Evolutionary conservation across 2,329 filamentous ascomycete species (phyloP).

Genomic region (Curvularia hawaiiensis): DNA sequence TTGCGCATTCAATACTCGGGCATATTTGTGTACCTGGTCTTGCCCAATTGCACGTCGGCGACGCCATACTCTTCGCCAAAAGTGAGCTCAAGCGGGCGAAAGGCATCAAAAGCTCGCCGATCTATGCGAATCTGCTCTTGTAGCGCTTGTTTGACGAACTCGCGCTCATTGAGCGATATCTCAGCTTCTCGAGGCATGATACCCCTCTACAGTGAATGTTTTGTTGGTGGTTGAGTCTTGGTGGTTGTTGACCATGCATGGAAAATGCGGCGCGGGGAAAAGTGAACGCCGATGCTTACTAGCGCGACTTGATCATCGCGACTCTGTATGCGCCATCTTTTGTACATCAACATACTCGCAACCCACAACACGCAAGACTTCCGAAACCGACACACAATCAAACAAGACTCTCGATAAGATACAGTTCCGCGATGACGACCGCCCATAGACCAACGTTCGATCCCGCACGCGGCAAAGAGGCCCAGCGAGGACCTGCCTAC

Average conservation of each 20-base stretch:
- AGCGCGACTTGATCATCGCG: slow-evolving; percentile 20
- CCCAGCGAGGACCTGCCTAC: slow-evolving; percentile 89
- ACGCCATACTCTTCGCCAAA: slow-evolving; percentile 94
- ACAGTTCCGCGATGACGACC: slow-evolving; percentile 50
- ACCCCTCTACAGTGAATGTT: slow-evolving; percentile 4
- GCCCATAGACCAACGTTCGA: slow-evolving; percentile 92
- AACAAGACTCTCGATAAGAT: not conserved
- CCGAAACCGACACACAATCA: slow-evolving; percentile 27
- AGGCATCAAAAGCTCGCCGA: slow-evolving; percentile 79
- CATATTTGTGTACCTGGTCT: slow-evolving; percentile 71
- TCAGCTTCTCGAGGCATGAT: slow-evolving; percentile 91
- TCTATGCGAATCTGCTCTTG: slow-evolving; percentile 82
- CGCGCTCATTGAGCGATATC: slow-evolving; percentile 85
- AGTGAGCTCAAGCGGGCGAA: slow-evolving; percentile 74
- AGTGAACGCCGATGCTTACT: slow-evolving; percentile 20
- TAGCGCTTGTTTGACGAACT: slow-evolving; percentile 83
- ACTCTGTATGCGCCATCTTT: slow-evolving; percentile 10
- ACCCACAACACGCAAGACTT: slow-evolving; percentile 34
- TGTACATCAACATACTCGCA: slow-evolving; percentile 14
- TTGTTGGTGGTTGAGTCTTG: slow-evolving; percentile 14
- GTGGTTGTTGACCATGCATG: slow-evolving; percentile 12
- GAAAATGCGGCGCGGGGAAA: slow-evolving; percentile 37
- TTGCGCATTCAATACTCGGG: not conserved
- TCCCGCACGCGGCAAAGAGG: slow-evolving; percentile 93
- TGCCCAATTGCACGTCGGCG: slow-evolving; percentile 84